A percentile compares a stretch with the other conserved stretches of the same genome.
Conservation (phyloP, 495 filamentous ascomycete species). For the Letharia columbiana region DNA sequence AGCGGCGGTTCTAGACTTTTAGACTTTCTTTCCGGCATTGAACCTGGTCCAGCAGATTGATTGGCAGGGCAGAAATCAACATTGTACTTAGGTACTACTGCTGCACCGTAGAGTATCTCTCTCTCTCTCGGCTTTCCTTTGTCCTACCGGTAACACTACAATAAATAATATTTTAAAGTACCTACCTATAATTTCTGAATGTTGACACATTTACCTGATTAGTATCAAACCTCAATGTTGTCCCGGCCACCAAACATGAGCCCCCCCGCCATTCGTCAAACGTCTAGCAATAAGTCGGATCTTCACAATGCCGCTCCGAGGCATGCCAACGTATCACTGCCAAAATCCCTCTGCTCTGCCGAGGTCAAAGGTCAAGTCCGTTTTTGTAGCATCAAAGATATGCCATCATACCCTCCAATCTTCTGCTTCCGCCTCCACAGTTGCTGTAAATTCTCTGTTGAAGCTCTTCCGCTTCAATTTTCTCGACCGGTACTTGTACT, state of each 20-base stretch:
- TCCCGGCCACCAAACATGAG: background rate
- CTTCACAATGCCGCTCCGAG: slow-evolving; percentile 2
- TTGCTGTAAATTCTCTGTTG: background rate
- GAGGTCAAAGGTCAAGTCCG: slow-evolving; percentile 1
- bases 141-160: background rate
- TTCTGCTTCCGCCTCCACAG: background rate
- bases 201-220: slow-evolving; percentile 1
- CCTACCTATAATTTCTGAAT: background rate
- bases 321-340: background rate
- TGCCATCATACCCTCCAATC: background rate
- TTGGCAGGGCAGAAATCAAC: background rate
- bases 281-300: background rate
- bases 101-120: background rate
- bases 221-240: background rate
- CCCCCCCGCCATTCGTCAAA: background rate
- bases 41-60: background rate
- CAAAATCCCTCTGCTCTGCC: background rate
- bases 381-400: background rate
- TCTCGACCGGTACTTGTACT: background rate
- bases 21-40: background rate
- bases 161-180: too few species aligned
- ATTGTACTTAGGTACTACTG: background rate
- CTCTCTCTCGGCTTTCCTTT: background rate
- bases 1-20: slow-evolving; percentile 6
- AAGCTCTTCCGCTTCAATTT: background rate